phyloP scores from a whole-genome alignment of 2,329 filamentous ascomycete genomes.

The Macroventuria anomochaeta region DNA sequence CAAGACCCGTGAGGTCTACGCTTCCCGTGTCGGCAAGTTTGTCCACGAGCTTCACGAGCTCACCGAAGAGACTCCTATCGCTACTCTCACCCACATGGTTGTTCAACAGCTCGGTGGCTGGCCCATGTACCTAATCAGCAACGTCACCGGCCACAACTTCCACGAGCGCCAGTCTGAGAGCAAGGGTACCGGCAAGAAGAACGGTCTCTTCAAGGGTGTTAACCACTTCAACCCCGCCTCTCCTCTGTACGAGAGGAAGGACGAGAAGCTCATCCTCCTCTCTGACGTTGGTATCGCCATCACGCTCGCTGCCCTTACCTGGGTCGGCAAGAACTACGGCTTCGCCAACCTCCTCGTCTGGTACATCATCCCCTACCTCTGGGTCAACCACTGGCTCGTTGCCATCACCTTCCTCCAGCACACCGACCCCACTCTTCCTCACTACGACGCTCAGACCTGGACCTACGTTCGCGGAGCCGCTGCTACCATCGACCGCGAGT shows the following conservation, averaged over 20 bases:
- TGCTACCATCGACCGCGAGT: conserved; percentile 95
- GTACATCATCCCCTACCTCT: conserved; percentile 94
- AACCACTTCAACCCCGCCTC: conserved; percentile 93
- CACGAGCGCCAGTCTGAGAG: conserved; percentile 92
- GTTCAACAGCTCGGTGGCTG: conserved; percentile 90
- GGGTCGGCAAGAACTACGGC: conserved; percentile 78
- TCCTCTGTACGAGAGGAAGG: conserved; percentile 89
- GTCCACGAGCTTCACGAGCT: conserved; percentile 86
- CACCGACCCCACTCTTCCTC: conserved; percentile 91
- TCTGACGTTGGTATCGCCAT: conserved; percentile 80
- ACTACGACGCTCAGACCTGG: conserved; percentile 88
- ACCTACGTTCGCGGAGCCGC: conserved; percentile 92
- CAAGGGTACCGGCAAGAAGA: conserved; percentile 89
- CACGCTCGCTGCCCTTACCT: conserved; percentile 66
- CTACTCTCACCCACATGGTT: conserved; percentile 75
- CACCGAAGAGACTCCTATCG: conserved; percentile 91
- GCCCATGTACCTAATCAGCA: conserved; percentile 88
- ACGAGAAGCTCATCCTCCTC: conserved; percentile 83
- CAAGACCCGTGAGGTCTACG: conserved; percentile 83
- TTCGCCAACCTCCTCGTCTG: conserved; percentile 88
- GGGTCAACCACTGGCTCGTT: conserved; percentile 99
- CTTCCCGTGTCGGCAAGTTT: conserved; percentile 73
- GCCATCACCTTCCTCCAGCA: conserved; percentile 98
- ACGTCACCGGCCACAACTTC: conserved; percentile 95
- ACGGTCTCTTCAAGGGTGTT: conserved; percentile 79